These are phyloP conservation scores for Aquilaria yunnanensis DNA, from an alignment of 345 rosid species.

Conservation along the genomic window DNA sequence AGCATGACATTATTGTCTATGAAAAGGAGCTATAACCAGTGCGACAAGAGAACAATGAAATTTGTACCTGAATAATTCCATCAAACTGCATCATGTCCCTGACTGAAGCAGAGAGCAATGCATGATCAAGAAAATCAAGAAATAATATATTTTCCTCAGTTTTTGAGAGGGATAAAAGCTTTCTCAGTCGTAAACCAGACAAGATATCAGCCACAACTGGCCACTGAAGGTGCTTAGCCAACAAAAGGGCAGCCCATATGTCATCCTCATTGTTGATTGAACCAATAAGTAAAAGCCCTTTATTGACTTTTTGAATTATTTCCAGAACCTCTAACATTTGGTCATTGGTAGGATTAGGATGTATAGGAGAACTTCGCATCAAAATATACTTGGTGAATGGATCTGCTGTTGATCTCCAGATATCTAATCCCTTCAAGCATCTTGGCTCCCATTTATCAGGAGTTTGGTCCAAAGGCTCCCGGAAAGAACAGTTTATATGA, in stretches of 20 bases:
- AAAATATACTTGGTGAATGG: constrained; percentile 80
- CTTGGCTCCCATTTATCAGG: constrained; percentile 47
- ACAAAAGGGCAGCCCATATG: constrained; percentile 79
- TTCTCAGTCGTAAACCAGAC: constrained; percentile 88
- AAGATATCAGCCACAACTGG: constrained; percentile 86
- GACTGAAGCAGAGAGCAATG: constrained; percentile 66
- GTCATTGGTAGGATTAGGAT: constrained; percentile 16
- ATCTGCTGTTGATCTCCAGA: constrained; percentile 60
- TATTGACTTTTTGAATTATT: constrained; percentile 42
- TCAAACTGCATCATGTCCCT: constrained; percentile 51
- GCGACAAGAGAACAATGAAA: not conserved
- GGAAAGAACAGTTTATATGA: constrained; percentile 87
- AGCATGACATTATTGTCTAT: not conserved
- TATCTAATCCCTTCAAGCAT: constrained; percentile 78
- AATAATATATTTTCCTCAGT: constrained; percentile 37
- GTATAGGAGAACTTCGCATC: constrained; percentile 34
- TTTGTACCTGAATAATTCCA: constrained; percentile 72
- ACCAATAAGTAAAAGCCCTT: constrained; percentile 69
- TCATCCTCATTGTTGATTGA: constrained; percentile 76
- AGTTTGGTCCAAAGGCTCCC: constrained; percentile 79
- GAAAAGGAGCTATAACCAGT: constrained; percentile 7
- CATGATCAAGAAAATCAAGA: constrained; percentile 85
- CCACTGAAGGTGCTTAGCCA: constrained; percentile 84
- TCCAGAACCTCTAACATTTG: constrained; percentile 49
- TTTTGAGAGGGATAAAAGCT: constrained; percentile 39